These are phyloP conservation scores for Coemansia sp. DNA, from an alignment of 192 early-diverging fungal genomes.

Conservation along the genomic window DNA sequence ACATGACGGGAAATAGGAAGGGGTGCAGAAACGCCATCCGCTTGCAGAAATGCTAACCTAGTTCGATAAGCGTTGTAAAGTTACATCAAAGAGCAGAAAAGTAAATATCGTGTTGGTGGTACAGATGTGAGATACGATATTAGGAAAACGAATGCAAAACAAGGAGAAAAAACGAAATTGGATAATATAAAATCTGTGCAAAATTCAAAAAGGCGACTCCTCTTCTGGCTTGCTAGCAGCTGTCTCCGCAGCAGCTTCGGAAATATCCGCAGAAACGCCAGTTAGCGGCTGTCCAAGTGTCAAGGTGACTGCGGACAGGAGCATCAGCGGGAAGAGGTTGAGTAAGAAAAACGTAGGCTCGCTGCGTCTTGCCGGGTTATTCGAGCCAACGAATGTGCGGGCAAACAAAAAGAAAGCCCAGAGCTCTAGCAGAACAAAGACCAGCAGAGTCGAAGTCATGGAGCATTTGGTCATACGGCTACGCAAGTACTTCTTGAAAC, in stretches of 20 bases:
- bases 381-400: neutral
- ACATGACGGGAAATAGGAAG: too few relatives aligned
- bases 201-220: neutral
- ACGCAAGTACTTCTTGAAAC: neutral
- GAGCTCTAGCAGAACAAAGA: slow-evolving; percentile 6
- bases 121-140: too few relatives aligned
- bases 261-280: neutral
- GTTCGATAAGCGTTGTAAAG: too few relatives aligned
- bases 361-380: neutral
- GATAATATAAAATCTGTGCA: too few relatives aligned
- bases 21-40: too few relatives aligned
- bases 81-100: too few relatives aligned
- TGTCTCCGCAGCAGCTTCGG: neutral
- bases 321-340: too few relatives aligned
- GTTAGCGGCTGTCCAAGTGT: slow-evolving; percentile 1
- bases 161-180: too few relatives aligned
- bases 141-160: too few relatives aligned
- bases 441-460: neutral
- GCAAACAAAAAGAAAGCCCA: slow-evolving; percentile 11
- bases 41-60: too few relatives aligned
- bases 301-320: neutral
- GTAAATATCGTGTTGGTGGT: too few relatives aligned
- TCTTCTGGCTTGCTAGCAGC: neutral
- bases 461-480: neutral
- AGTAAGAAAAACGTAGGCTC: slow-evolving; percentile 6